Evolutionary conservation across 2,329 filamentous ascomycete species (phyloP).

Genomic region (Fusarium sp.): DNA sequence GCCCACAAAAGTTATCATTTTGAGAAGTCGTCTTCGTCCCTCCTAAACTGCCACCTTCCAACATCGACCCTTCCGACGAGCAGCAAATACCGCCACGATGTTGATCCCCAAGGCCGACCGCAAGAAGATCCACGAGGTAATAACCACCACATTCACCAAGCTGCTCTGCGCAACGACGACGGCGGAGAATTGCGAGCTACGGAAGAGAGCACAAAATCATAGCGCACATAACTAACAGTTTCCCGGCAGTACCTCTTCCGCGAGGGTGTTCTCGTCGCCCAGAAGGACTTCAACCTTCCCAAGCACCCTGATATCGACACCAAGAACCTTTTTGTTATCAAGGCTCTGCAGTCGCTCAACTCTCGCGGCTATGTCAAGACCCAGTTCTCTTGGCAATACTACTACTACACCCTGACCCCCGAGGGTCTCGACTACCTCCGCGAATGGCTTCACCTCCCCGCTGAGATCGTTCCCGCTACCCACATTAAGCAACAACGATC

Average conservation of each 20-base stretch:
- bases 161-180: conserved; percentile 15
- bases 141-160: conserved; percentile 5
- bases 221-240: conserved; percentile 39
- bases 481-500: conserved; percentile 99
- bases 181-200: conserved; percentile 33
- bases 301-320: conserved; percentile 99
- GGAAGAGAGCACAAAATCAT: conserved; percentile 14
- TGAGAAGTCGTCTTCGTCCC: conserved; percentile 50
- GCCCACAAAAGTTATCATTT: conserved; percentile 59
- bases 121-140: conserved; percentile 97
- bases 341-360: conserved; percentile 97
- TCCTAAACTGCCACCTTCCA: conserved; percentile 56
- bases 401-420: conserved; percentile 99
- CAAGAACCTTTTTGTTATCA: conserved; percentile 99
- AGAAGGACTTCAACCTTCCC: conserved; percentile 98
- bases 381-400: conserved; percentile 99
- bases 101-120: conserved; percentile 99
- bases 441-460: conserved; percentile 99
- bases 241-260: conserved; percentile 87
- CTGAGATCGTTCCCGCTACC: conserved; percentile 98
- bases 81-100: conserved; percentile 72
- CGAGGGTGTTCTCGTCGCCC: conserved; percentile 91
- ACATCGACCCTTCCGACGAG: conserved; percentile 59
- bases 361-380: conserved; percentile 99
- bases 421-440: conserved; percentile 99